phyloP scores from a whole-genome alignment of 306 rosid species.

The Trifolium subterraneum region DNA sequence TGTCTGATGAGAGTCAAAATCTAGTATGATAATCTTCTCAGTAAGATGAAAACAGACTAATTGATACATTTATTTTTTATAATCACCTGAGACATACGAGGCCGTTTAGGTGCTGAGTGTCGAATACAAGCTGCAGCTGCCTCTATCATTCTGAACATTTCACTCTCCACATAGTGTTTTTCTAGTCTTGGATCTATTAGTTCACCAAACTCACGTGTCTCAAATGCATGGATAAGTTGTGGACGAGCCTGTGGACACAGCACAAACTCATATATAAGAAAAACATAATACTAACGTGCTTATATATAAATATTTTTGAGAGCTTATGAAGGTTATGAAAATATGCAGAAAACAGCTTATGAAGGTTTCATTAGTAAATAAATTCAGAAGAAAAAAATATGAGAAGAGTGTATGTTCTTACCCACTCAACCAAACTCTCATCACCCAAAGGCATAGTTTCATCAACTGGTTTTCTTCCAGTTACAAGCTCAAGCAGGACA shows the following conservation, averaged over 20 bases:
- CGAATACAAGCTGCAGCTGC: constrained; percentile 96
- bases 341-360: no score
- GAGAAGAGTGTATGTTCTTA: constrained; percentile 42
- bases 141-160: constrained; percentile 87
- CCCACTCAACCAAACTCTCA: constrained; percentile 98
- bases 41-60: not conserved
- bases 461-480: constrained; percentile 89
- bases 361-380: not conserved
- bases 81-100: constrained; percentile 92
- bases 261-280: constrained; percentile 20
- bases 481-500: constrained; percentile 91
- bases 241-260: constrained; percentile 82
- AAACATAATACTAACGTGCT: not conserved
- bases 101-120: constrained; percentile 86
- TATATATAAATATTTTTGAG: not conserved
- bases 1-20: not conserved
- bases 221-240: constrained; percentile 66
- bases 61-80: not conserved
- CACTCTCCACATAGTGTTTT: constrained; percentile 71
- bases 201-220: constrained; percentile 61
- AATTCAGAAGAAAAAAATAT: not conserved
- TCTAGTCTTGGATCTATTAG: constrained; percentile 72
- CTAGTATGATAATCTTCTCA: not conserved
- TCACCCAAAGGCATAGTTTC: constrained; percentile 80
- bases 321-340: no score